Percentiles rank a stretch among this genome's conserved stretches.
These are phyloP conservation scores for Rhododendron ovatum DNA, from an alignment of 148 eudicot genomes.

Conservation along the genomic window DNA sequence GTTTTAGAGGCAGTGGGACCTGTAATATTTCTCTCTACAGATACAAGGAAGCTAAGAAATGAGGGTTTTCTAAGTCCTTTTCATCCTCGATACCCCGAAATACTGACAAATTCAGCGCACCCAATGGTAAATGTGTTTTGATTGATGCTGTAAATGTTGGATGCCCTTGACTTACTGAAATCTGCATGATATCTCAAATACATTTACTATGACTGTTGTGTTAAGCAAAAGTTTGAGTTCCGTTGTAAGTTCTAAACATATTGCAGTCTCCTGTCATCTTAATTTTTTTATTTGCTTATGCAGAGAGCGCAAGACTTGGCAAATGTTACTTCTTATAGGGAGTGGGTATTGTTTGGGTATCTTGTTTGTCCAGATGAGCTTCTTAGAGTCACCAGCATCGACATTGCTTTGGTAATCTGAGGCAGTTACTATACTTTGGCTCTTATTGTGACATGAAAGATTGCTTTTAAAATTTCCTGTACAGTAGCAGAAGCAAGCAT, in stretches of 20 bases:
- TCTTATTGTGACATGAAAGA: neutral
- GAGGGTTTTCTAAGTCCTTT: constrained; percentile 99
- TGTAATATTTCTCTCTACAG: constrained; percentile 84
- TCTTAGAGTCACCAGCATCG: constrained; percentile 97
- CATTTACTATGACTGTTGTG: neutral
- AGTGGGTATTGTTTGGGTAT: constrained; percentile 96
- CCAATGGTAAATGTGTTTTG: constrained; percentile 62
- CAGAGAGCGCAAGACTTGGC: constrained; percentile 99
- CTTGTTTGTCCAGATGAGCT: constrained; percentile 99
- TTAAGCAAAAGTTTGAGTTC: neutral
- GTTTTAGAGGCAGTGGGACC: constrained; percentile 99
- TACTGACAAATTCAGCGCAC: constrained; percentile 97
- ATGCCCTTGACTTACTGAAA: neutral
- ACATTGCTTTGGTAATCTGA: constrained; percentile 80
- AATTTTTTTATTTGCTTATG: neutral
- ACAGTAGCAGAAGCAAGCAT: neutral
- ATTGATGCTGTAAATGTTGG: constrained; percentile 5
- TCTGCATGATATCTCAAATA: neutral
- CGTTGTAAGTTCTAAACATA: neutral
- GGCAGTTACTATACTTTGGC: neutral
- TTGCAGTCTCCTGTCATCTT: neutral
- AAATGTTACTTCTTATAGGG: constrained; percentile 89
- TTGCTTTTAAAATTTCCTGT: neutral
- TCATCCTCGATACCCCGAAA: constrained; percentile 99
- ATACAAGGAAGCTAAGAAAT: constrained; percentile 94